phyloP scores from a whole-genome alignment of 192 early-diverging fungal genomes.

The Rhizophagus sp. region DNA sequence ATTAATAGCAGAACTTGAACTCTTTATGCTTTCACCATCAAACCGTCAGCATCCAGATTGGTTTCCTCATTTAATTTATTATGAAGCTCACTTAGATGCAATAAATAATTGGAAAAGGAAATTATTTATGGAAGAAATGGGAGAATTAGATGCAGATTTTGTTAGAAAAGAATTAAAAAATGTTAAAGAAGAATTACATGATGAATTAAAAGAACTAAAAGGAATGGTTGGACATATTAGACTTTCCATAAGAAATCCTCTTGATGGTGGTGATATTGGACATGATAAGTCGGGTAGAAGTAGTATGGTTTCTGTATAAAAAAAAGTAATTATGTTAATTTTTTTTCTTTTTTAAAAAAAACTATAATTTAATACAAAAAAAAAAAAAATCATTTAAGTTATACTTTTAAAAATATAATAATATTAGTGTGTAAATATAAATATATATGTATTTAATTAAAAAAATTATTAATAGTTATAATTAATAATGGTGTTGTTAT shows the following conservation, averaged over 20 bases:
- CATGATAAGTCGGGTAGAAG: not conserved
- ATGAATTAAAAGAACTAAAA: not conserved
- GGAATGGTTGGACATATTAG: not conserved
- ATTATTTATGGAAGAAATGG: not conserved
- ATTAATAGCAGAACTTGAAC: conserved; percentile 12
- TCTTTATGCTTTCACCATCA: not conserved
- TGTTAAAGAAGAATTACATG: not conserved
- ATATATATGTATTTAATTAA: too few species aligned
- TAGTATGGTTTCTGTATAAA: not conserved
- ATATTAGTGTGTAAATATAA: too few species aligned
- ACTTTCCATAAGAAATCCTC: not conserved
- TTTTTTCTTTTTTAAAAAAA: too few species aligned
- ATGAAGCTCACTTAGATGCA: conserved; percentile 4
- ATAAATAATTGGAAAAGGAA: not conserved
- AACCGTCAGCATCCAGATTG: not conserved
- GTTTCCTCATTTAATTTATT: conserved; percentile 17
- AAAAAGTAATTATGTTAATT: too few species aligned
- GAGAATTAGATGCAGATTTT: conserved; percentile 5
- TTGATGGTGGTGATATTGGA: not conserved
- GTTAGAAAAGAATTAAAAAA: not conserved
- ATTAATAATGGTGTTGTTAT: too few species aligned
- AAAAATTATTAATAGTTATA: too few species aligned
- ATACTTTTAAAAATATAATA: too few species aligned
- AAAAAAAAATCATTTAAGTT: too few species aligned
- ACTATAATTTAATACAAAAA: too few species aligned